phyloP scores from a whole-genome alignment of 2,329 filamentous ascomycete genomes.

The Juglanconis sp. region DNA sequence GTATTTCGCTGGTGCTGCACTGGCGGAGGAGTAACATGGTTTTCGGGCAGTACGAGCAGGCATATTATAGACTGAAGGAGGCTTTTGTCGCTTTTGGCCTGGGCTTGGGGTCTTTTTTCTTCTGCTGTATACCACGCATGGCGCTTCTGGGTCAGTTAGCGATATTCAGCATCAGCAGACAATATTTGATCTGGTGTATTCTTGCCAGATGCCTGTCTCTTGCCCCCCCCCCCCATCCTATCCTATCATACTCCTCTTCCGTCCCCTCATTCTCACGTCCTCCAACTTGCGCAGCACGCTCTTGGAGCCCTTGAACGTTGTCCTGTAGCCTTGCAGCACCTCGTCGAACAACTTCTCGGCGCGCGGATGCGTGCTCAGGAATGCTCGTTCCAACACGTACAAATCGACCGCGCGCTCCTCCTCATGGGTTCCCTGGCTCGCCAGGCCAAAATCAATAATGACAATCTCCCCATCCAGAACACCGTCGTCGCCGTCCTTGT shows the following conservation, averaged over 20 bases:
- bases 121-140: background rate
- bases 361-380: slow-evolving; percentile 88
- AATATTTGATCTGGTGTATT: background rate
- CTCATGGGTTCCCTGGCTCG: slow-evolving; percentile 74
- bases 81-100: background rate
- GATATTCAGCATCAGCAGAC: background rate
- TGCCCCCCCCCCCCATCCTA: slow-evolving; percentile 32
- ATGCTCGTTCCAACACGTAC: slow-evolving; percentile 92
- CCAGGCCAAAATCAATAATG: slow-evolving; percentile 92
- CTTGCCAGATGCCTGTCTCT: background rate
- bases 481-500: slow-evolving; percentile 21
- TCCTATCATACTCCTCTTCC: slow-evolving; percentile 96
- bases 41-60: background rate
- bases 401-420: slow-evolving; percentile 95
- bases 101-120: background rate
- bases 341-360: slow-evolving; percentile 74
- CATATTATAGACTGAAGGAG: background rate
- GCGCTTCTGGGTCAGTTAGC: background rate
- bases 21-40: slow-evolving; percentile 42
- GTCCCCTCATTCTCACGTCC: slow-evolving; percentile 87
- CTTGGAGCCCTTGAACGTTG: slow-evolving; percentile 70
- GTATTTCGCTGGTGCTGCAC: slow-evolving; percentile 84
- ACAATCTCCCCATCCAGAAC: slow-evolving; percentile 70
- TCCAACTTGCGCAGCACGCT: slow-evolving; percentile 78
- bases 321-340: slow-evolving; percentile 70